These are phyloP conservation scores for Rhinocladiella similis DNA, from an alignment of 2,329 filamentous ascomycete genomes.

Conservation along the genomic window DNA sequence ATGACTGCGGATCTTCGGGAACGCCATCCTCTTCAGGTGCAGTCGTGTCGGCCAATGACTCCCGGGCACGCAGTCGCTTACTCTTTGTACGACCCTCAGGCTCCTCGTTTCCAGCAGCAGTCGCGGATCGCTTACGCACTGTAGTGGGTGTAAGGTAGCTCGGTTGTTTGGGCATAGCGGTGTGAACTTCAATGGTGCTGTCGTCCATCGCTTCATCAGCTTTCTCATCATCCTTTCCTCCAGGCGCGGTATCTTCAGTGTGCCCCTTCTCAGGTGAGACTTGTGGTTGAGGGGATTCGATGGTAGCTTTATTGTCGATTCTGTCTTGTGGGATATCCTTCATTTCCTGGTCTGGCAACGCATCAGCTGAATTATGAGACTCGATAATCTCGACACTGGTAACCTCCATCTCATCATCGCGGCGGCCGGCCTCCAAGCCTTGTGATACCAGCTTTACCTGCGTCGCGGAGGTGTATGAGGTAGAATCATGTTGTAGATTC, in stretches of 20 bases:
- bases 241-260: not conserved
- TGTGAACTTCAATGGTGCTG: constrained; percentile 9
- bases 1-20: constrained; percentile 55
- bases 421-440: constrained; percentile 25
- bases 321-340: not conserved
- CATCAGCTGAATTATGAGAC: not conserved
- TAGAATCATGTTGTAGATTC: constrained; percentile 39
- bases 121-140: constrained; percentile 60
- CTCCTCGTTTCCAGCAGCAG: constrained; percentile 60
- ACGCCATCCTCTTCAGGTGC: constrained; percentile 48
- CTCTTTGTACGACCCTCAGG: constrained; percentile 58
- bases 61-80: constrained; percentile 61
- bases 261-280: not conserved
- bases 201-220: not conserved
- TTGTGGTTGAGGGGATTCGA: not conserved
- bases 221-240: not conserved
- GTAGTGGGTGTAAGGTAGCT: constrained; percentile 23
- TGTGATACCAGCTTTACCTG: constrained; percentile 46
- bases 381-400: not conserved
- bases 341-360: not conserved
- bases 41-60: constrained; percentile 52
- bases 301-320: not conserved
- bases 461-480: constrained; percentile 36
- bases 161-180: constrained; percentile 27
- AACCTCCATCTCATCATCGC: not conserved